These are phyloP conservation scores for Mycena galericulata DNA, from an alignment of 768 basidiomycete species.

Conservation along the genomic window DNA sequence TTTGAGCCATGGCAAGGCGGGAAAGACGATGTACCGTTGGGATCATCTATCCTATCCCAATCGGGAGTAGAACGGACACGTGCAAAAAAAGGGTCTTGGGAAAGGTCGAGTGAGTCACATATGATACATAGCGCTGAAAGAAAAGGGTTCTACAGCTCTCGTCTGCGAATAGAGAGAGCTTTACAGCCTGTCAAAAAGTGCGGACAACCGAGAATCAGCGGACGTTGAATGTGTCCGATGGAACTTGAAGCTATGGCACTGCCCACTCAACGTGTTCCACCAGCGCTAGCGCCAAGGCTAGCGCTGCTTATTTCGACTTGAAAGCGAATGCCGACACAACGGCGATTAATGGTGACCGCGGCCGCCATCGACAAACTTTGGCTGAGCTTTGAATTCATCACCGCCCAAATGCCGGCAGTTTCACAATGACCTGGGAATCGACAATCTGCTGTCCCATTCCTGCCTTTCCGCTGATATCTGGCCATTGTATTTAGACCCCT, in stretches of 20 bases:
- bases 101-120: constrained; percentile 9
- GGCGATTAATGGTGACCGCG: neutral
- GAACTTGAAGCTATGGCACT: neutral
- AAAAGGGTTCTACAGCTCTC: constrained; percentile 13
- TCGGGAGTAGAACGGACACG: too few relatives aligned
- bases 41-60: too few relatives aligned
- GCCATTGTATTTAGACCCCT: too few relatives aligned
- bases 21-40: neutral
- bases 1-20: constrained; percentile 57
- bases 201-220: constrained; percentile 13
- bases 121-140: neutral
- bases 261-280: neutral
- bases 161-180: neutral
- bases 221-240: constrained; percentile 20
- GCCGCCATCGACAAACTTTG: neutral
- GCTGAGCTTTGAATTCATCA: constrained; percentile 13
- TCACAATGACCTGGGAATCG: constrained; percentile 21
- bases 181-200: constrained; percentile 8
- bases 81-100: too few relatives aligned
- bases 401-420: constrained; percentile 25
- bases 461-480: too few relatives aligned
- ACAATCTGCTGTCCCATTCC: too few relatives aligned
- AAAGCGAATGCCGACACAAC: neutral
- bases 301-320: too few relatives aligned
- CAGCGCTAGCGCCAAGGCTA: neutral